Evolutionary conservation across 2,329 filamentous ascomycete genomes (phyloP), one percentile per base, ranked within the genome.

Genomic region (Zalaria sp.): DNA sequence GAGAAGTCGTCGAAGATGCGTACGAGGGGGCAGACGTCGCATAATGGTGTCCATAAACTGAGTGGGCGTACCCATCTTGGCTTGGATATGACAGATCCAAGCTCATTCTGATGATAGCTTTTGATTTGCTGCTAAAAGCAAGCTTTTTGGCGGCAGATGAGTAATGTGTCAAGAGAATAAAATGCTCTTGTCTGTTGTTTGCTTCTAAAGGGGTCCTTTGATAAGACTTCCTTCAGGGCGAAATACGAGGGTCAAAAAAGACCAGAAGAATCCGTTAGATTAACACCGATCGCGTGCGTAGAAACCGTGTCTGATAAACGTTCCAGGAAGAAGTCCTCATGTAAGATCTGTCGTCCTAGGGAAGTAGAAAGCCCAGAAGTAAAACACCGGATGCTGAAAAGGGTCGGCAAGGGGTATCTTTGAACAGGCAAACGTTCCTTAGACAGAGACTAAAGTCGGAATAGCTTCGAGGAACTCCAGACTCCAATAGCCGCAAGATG

Each of bases 221-320:
- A 18, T 18, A 18, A 18, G 18, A 18, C 18, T 18, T 18, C 18
- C 18, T 18, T 18, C 18, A 18, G 25, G 28, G 25, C 26, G 38
- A 11, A 32, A 25, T 25, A 32, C 8, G 42, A 35, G 38, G 43
- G 38, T 43, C 37, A 29, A 25, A 6, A 28, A 40, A 34, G 39
- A 42, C 34, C 40, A 46, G 44, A 48, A 37, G 35, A 42, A 38
- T 44, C 46, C 46, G 42, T 40, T 18, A 35, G 43, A 43, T 43
- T 37, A 40, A 40, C 40, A 43, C 43, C 46, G 46, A 38, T 37
- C 31, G 36, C 34, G 38, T 38, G 29, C 35, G 25, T 29, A 44
- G 39, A 32, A n/a, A 32, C 29, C 29, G 29, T 32, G n/a, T 32
- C 29, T n/a, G 29, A n/a, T 32, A n/a, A 32, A 18, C 7, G 29